phyloP scores from a whole-genome alignment of 2,329 filamentous ascomycete species.

The Capronia americana region DNA sequence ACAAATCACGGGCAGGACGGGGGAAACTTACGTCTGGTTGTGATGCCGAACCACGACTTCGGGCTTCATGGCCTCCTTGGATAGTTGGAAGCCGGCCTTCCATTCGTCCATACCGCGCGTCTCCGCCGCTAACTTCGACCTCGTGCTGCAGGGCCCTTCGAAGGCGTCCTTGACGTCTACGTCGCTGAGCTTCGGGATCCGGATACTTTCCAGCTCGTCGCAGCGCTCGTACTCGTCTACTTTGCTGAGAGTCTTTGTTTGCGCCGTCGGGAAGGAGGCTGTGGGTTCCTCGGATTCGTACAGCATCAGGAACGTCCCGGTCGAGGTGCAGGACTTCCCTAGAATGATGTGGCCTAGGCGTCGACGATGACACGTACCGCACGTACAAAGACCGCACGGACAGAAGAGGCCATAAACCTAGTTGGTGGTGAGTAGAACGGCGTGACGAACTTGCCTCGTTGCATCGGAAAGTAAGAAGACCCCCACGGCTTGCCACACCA shows the following conservation, averaged over 20 bases:
- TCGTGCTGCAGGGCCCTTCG: too few species aligned
- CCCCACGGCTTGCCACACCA: too few species aligned
- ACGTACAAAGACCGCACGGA: too few species aligned
- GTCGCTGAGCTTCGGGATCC: constrained; percentile 21
- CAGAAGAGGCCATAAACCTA: too few species aligned
- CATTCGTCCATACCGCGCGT: constrained; percentile 66
- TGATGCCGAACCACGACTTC: constrained; percentile 77
- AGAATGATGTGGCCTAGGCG: too few species aligned
- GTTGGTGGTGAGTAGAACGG: too few species aligned
- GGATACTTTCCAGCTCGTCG: constrained; percentile 25
- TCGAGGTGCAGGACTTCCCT: too few species aligned
- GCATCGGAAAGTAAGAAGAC: too few species aligned
- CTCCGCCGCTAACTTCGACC: too few species aligned
- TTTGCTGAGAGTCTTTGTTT: constrained; percentile 18
- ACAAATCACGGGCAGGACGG: too few species aligned
- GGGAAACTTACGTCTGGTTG: constrained; percentile 81
- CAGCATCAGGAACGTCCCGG: constrained; percentile 32
- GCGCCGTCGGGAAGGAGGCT: constrained; percentile 31
- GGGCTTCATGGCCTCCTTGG: constrained; percentile 70
- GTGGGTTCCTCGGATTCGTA: constrained; percentile 35
- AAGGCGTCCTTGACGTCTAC: constrained; percentile 16
- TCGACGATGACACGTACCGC: too few species aligned
- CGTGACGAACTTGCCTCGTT: too few species aligned
- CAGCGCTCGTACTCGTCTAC: constrained; percentile 29
- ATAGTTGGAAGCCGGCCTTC: constrained; percentile 64